Base-by-base conservation (phyloP, 805 yeast species). In the Candida boidinii region DNA sequence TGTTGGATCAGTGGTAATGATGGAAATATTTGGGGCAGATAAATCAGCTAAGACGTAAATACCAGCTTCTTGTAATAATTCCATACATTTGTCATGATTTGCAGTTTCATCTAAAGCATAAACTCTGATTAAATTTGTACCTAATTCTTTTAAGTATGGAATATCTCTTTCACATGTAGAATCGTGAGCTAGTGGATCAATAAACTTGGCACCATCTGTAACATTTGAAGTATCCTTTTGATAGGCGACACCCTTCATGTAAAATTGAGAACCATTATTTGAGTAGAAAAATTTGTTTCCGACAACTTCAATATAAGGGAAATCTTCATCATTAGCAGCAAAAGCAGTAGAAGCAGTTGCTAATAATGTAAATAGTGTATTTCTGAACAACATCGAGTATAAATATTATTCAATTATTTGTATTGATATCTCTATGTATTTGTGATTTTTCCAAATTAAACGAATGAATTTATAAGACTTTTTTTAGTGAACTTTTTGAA, bases 41-140 rank as follows among this genome's bases (percentile, higher is more conserved):
- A 92, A 70, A 61, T 92, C 98, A 26, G 94, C 79, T 49, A 92
- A 62, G 20, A 90, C 85, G 53, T 92, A 92, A 47, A 92, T 88
- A 33, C 96, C 96, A 35, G 90, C 94, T 17, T 82, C 83, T 37
- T 69, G 69, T 36, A 84, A 71, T 10, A 75, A 68, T 30, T 70
- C 45, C 87, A 88, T 83, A 61, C 95, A 87, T 16, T 57, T 72
- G 49, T 75, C 79, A 61, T 90, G 97, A 49, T 76, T 65, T 38
- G 65, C 61, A 1, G 69, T 57, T 13, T 90, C 78, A 59, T 88
- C 79, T 33, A 90, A 71, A 25, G 94, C 86, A 51, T 88, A 90
- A 2, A 90, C 94, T 50, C 97, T 72, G 36, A 90, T 64, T 9
- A 81, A 75, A 54, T 90, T 90, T 35, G 92, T 72, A 33, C 74